Base-by-base conservation (phyloP, 1,284 basidiomycete genomes). In the Cryptococcus maquisensis region DNA sequence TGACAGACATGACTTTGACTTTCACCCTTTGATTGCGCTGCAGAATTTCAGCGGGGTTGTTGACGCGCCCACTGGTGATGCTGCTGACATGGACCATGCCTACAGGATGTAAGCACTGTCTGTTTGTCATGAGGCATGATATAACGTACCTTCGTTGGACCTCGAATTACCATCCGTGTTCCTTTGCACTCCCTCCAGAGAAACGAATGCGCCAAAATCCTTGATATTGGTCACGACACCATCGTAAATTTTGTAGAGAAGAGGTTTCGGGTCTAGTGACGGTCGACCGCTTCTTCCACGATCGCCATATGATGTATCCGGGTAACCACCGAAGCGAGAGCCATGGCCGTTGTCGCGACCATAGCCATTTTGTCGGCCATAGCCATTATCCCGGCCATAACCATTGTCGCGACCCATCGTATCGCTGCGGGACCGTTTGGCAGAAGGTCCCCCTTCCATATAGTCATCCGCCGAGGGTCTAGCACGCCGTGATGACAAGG, bases 51-150 rank as follows among this genome's bases (percentile, higher is more conserved):
- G 86, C 80, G 3, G 94, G 87, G 49, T 91, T 86, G 68, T 91
- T 91, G 47, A 90, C 85, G 45, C 95, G 85, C 15, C 84, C 83
- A 16, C 87, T 86, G 55, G 84, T 82, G 65, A 93, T 87, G 47
- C 95, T 94, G 58, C 88, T 90, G 56, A 98, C 86, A 72, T 98
- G 95, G 9, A 98, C 91, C 85, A 98, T 86, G 24, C 95, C 92
- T 94, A 64, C 24, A 26, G 10, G 32, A 26, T 37, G 23, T 60
- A 38, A 43, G 23, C 50, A 5, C 3, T 13, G 18, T 37, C 20
- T n/a, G 15, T 20, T n/a, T 23, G 26, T 10, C 39, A 36, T 21
- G 15, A n/a, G 18, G 21, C 23, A 10, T 8, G 43, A 9, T 45
- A 26, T 15, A 24, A 26, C 44, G n/a, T 45, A 45, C 44, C 44